These are phyloP conservation scores for Jamesozyma rosinii DNA, from an alignment of 805 yeast genomes.

Conservation along the genomic window DNA sequence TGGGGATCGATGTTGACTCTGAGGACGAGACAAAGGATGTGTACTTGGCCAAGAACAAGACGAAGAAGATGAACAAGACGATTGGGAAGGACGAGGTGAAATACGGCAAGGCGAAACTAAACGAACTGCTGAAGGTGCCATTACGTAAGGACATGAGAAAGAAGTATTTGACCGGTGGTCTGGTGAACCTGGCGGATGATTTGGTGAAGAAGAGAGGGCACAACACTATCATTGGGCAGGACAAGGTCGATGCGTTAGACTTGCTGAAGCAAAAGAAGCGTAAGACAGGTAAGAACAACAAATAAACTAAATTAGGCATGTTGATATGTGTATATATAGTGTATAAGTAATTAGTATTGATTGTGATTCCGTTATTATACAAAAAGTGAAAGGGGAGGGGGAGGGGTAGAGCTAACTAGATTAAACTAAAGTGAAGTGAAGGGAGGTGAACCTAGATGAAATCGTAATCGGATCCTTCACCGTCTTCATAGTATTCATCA, in stretches of 20 bases:
- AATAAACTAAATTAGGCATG: background rate
- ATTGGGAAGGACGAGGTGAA: slow-evolving; percentile 43
- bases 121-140: slow-evolving; percentile 42
- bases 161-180: slow-evolving; percentile 72
- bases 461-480: slow-evolving; percentile 33
- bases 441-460: slow-evolving; percentile 27
- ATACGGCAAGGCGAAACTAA: slow-evolving; percentile 43
- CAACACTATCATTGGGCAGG: slow-evolving; percentile 59
- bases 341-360: background rate
- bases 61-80: slow-evolving; percentile 44
- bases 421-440: too few relatives aligned
- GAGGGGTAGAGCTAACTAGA: too few relatives aligned
- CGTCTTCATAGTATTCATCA: slow-evolving; percentile 77
- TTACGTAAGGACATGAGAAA: slow-evolving; percentile 55
- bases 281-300: slow-evolving; percentile 3
- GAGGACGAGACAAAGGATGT: slow-evolving; percentile 50
- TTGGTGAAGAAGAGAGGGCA: slow-evolving; percentile 62
- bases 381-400: too few relatives aligned
- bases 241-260: slow-evolving; percentile 57
- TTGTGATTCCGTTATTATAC: background rate
- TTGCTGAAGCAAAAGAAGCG: slow-evolving; percentile 37
- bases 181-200: slow-evolving; percentile 67
- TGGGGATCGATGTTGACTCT: slow-evolving; percentile 66
- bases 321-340: too few relatives aligned
- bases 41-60: slow-evolving; percentile 51